phyloP scores from a whole-genome alignment of 1,284 basidiomycete genomes.

The Phaffia rhodozyma region DNA sequence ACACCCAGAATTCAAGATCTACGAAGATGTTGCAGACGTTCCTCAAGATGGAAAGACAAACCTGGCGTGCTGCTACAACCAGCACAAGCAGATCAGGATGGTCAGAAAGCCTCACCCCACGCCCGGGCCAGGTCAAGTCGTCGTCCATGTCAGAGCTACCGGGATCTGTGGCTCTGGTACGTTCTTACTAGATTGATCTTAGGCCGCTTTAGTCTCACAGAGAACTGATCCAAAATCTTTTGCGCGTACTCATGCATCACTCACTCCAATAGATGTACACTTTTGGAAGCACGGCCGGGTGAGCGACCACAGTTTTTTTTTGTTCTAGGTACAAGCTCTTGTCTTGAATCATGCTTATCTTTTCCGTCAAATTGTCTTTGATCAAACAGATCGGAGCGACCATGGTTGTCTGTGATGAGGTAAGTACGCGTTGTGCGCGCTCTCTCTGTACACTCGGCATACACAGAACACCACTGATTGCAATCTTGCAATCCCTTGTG shows the following conservation, averaged over 20 bases:
- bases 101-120: conserved; percentile 33
- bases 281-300: conserved; percentile 43
- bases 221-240: background rate
- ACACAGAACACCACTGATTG: background rate
- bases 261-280: conserved; percentile 36
- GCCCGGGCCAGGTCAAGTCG: conserved; percentile 34
- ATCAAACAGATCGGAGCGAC: conserved; percentile 23
- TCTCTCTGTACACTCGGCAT: background rate
- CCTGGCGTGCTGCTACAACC: conserved; percentile 36
- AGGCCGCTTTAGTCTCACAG: background rate
- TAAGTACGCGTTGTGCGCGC: background rate
- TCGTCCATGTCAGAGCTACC: conserved; percentile 37
- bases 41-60: conserved; percentile 8
- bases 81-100: conserved; percentile 34
- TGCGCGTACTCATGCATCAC: background rate
- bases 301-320: conserved; percentile 21
- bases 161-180: conserved; percentile 38
- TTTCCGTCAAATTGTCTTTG: background rate
- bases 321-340: background rate
- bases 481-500: background rate
- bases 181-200: background rate
- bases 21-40: conserved; percentile 22
- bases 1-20: conserved; percentile 30
- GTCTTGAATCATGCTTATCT: background rate
- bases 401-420: conserved; percentile 33